Conservation (phyloP, 2,329 filamentous ascomycete genomes). For the Penicillium sp. region DNA sequence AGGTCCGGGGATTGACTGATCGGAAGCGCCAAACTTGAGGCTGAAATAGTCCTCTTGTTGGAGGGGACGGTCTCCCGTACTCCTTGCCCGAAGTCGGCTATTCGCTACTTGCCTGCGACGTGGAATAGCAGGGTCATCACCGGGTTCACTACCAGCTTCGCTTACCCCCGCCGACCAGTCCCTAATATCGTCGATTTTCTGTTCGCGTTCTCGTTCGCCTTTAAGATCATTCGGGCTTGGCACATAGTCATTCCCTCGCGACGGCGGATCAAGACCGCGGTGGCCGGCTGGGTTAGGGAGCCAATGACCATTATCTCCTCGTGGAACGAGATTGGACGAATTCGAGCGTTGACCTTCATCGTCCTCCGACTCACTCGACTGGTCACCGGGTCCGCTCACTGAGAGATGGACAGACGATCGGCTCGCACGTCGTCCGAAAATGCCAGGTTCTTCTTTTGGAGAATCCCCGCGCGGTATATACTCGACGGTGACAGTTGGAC, state of each 20-base stretch:
- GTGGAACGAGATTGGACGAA: constrained; percentile 24
- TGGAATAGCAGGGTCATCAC: constrained; percentile 29
- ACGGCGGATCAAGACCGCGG: constrained; percentile 52
- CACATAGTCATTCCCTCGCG: constrained; percentile 50
- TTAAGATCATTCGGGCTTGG: constrained; percentile 57
- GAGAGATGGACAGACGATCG: constrained; percentile 43
- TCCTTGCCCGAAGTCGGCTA: constrained; percentile 53
- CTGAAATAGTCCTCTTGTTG: constrained; percentile 41
- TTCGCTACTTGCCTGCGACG: constrained; percentile 27
- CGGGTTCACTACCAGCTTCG: constrained; percentile 49
- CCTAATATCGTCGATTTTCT: constrained; percentile 59
- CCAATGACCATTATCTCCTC: constrained; percentile 54
- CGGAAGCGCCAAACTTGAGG: constrained; percentile 31
- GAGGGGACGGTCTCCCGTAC: constrained; percentile 40
- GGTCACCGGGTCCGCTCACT: constrained; percentile 31
- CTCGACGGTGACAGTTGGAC: constrained; percentile 52
- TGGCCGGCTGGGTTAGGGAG: constrained; percentile 45
- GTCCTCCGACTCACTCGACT: constrained; percentile 33
- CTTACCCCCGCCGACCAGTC: constrained; percentile 58
- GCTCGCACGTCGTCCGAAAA: constrained; percentile 31
- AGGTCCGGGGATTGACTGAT: constrained; percentile 55
- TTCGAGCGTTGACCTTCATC: constrained; percentile 24
- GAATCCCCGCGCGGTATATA: constrained; percentile 50
- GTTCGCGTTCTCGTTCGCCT: constrained; percentile 49
- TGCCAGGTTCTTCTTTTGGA: constrained; percentile 34